These are phyloP conservation scores for Pythium sp. DNA, from an alignment of 352 stramenopile species.

Conservation along the genomic window DNA sequence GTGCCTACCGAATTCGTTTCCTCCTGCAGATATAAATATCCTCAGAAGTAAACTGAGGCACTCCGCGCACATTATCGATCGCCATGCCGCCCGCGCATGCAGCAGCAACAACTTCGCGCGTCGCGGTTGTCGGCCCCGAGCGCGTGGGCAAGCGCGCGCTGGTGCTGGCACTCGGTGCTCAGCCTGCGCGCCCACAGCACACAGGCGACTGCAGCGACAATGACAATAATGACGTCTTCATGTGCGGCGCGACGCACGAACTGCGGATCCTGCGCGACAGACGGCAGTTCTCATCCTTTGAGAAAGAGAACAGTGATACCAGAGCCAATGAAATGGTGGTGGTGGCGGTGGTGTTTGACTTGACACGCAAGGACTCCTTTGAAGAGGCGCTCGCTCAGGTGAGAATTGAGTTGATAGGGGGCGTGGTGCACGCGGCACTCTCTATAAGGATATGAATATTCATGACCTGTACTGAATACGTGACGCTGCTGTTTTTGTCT, in stretches of 20 bases:
- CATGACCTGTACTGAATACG: background rate
- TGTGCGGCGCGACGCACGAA: background rate
- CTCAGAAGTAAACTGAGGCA: background rate
- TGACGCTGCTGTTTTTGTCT: background rate
- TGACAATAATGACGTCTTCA: slow-evolving; percentile 1
- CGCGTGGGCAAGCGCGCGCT: slow-evolving; percentile 54
- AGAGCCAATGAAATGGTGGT: slow-evolving; percentile 17
- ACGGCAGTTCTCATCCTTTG: slow-evolving; percentile 8
- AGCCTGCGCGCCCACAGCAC: background rate
- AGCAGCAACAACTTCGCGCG: background rate
- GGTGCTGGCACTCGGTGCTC: slow-evolving; percentile 42
- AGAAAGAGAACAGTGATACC: slow-evolving; percentile 3
- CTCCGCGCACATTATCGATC: background rate
- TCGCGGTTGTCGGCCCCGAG: slow-evolving; percentile 38
- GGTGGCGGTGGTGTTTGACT: slow-evolving; percentile 53
- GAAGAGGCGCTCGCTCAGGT: slow-evolving; percentile 33
- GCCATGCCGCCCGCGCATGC: slow-evolving; percentile 2
- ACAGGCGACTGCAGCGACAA: slow-evolving; percentile 1
- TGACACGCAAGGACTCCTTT: slow-evolving; percentile 41
- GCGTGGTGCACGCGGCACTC: too few relatives aligned
- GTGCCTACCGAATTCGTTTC: background rate
- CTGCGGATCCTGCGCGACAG: slow-evolving; percentile 18
- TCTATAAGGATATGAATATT: too few relatives aligned
- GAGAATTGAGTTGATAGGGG: background rate
- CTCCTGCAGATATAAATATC: background rate